Base-by-base conservation (phyloP, 169 alveolate species). In the Plasmodium inui region DNA sequence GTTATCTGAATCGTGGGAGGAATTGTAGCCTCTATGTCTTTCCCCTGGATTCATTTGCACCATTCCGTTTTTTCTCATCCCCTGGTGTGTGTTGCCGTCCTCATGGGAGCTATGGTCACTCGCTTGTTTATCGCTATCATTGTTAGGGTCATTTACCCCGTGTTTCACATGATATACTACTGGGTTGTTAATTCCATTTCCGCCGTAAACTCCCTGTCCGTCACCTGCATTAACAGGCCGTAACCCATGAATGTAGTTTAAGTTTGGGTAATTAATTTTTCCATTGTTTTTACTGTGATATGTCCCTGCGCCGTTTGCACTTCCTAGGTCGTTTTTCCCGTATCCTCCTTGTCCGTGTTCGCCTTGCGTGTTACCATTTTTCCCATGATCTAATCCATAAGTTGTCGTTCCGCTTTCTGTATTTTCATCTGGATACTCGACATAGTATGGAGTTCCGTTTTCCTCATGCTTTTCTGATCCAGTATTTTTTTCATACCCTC, bases 141-240 rank as follows among this genome's bases (percentile, higher is more conserved):
- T 82, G 5, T 55, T 57, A 53, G 28, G 32, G 22, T 17, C 39
- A 14, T 46, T 32, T 22, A 17, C 55, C 71, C 91, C 91, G 55
- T 82, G 80, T 5, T 82, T 81, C 37, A 82, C 91, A n/a, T 26
- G 17, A 44, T 82, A 82, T 39, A 79, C 32, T 26, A 79, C 19
- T 19, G 84, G 84, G 30, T 17, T 82, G 28, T 67, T 67, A 67
- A 26, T 17, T 30, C 32, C 89, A 32, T 50, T 17, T 30, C 55
- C 89, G 19, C 39, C 70, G 9, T 28, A 30, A 17, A 6, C 30
- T 55, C 71, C 41, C 22, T 50, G 61, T 50, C 61, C 61, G 28
- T 53, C 89, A 32, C 53, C 84, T 79, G 28, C 9, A 30, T 79
- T 79, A 30, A 79, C 84, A 22, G 84, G 84, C n/a, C 71, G 26